A percentile compares a stretch with the other conserved stretches of the same genome.
These are phyloP conservation scores for Aspergillus phoenicis DNA, from an alignment of 2,329 filamentous ascomycete species.

Conservation along the genomic window DNA sequence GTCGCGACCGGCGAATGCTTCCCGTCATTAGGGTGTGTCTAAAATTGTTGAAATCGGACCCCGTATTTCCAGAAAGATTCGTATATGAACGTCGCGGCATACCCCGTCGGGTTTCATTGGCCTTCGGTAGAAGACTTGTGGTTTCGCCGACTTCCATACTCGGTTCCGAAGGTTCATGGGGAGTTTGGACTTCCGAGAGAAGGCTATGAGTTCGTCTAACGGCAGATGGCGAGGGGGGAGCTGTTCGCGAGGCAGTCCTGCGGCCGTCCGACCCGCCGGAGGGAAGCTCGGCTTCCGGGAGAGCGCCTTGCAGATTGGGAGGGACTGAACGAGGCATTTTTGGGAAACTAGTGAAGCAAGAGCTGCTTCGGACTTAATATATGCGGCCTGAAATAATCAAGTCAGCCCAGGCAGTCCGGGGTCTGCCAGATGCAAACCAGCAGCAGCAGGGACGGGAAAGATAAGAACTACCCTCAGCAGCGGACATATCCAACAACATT, in stretches of 20 bases:
- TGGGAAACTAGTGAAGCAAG: slow-evolving; percentile 8
- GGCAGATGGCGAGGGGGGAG: slow-evolving; percentile 40
- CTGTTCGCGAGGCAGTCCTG: slow-evolving; percentile 29
- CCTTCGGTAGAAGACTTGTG: slow-evolving; percentile 37
- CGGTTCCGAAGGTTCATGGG: slow-evolving; percentile 35
- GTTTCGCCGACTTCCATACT: slow-evolving; percentile 37
- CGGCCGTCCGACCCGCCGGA: slow-evolving; percentile 11
- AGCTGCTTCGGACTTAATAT: not conserved
- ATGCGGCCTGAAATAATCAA: not conserved
- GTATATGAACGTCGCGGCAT: slow-evolving; percentile 40
- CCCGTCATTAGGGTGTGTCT: slow-evolving; percentile 38
- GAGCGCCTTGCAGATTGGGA: slow-evolving; percentile 26
- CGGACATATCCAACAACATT: slow-evolving; percentile 6
- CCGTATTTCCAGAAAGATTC: slow-evolving; percentile 35
- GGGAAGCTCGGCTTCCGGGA: slow-evolving; percentile 19
- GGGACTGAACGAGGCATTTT: slow-evolving; percentile 37
- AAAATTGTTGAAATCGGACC: slow-evolving; percentile 36
- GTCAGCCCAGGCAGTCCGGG: slow-evolving; percentile 1
- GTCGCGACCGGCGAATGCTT: slow-evolving; percentile 43
- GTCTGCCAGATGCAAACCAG: not conserved
- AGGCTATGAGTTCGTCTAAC: slow-evolving; percentile 35
- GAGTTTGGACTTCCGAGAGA: slow-evolving; percentile 35
- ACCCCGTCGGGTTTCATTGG: slow-evolving; percentile 21
- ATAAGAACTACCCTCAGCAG: slow-evolving; percentile 1
- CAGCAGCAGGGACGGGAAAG: not conserved